Evolutionary conservation across 2,329 filamentous ascomycete genomes (phyloP).

Genomic region (Fusarium sp.): DNA sequence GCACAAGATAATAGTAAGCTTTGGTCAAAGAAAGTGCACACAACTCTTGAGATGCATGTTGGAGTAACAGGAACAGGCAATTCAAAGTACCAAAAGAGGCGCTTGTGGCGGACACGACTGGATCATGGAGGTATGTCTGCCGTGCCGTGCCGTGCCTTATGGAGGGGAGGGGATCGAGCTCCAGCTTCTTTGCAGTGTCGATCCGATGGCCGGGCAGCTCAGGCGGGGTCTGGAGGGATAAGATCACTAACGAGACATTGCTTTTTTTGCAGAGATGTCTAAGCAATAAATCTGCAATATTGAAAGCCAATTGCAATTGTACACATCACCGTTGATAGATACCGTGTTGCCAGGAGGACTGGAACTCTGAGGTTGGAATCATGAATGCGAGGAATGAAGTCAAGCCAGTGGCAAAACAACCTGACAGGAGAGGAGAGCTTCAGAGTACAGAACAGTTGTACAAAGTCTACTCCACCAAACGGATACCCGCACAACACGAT

Average conservation of each 20-base stretch:
- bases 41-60: constrained; percentile 8
- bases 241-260: constrained; percentile 21
- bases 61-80: constrained; percentile 15
- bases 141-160: not conserved
- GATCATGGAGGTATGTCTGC: not conserved
- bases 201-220: constrained; percentile 34
- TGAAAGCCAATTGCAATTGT: not conserved
- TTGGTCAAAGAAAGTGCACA: constrained; percentile 2
- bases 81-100: constrained; percentile 24
- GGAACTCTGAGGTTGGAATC: constrained; percentile 10
- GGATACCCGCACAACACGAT: constrained; percentile 26
- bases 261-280: not conserved
- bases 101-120: constrained; percentile 41
- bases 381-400: constrained; percentile 20
- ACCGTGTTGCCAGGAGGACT: constrained; percentile 1
- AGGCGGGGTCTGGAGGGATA: constrained; percentile 11
- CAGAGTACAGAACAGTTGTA: constrained; percentile 3
- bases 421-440: not conserved
- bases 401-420: constrained; percentile 19
- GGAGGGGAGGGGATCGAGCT: constrained; percentile 12
- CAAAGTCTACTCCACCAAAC: not conserved
- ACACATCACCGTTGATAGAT: not conserved
- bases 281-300: not conserved
- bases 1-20: not conserved
- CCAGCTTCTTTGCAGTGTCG: constrained; percentile 30